These are phyloP conservation scores for Ogataea trehalophila DNA, from an alignment of 805 yeast species.

Conservation along the genomic window DNA sequence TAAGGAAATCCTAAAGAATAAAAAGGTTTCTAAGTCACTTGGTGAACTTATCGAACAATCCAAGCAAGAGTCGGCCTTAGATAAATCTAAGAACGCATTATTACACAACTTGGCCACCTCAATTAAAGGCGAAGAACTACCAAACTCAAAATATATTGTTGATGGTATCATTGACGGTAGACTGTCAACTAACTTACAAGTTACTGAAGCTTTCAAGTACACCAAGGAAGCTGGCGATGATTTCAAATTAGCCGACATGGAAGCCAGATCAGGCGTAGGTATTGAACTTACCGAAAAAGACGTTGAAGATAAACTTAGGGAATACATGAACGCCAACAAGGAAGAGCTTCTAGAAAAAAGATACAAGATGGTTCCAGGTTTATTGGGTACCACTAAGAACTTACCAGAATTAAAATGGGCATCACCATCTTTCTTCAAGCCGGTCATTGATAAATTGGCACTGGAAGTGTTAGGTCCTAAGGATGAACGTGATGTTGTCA, in stretches of 20 bases:
- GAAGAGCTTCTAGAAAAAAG: conserved; percentile 64
- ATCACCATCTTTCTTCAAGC: conserved; percentile 79
- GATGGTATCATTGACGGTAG: conserved; percentile 60
- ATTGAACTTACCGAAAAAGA: conserved; percentile 62
- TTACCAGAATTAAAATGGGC: conserved; percentile 88
- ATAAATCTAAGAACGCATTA: conserved; percentile 57
- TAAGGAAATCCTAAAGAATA: conserved; percentile 78
- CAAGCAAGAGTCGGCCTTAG: conserved; percentile 34
- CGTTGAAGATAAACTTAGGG: conserved; percentile 50
- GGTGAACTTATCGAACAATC: conserved; percentile 51
- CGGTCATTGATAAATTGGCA: conserved; percentile 76
- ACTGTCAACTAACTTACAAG: conserved; percentile 64
- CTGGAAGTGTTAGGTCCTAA: conserved; percentile 81
- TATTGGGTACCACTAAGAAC: conserved; percentile 72
- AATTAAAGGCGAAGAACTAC: conserved; percentile 52
- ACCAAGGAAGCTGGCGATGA: conserved; percentile 45
- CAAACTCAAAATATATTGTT: conserved; percentile 48
- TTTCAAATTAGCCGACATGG: conserved; percentile 47
- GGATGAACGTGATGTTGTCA: conserved; percentile 85
- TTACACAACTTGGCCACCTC: conserved; percentile 76
- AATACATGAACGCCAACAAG: conserved; percentile 56
- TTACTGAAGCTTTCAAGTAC: conserved; percentile 77
- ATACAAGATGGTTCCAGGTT: conserved; percentile 71
- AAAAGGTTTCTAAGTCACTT: conserved; percentile 73
- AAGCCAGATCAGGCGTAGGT: conserved; percentile 78